Evolutionary conservation across 2,329 filamentous ascomycete species (phyloP).

Genomic region (Aspergillus viridinutans): DNA sequence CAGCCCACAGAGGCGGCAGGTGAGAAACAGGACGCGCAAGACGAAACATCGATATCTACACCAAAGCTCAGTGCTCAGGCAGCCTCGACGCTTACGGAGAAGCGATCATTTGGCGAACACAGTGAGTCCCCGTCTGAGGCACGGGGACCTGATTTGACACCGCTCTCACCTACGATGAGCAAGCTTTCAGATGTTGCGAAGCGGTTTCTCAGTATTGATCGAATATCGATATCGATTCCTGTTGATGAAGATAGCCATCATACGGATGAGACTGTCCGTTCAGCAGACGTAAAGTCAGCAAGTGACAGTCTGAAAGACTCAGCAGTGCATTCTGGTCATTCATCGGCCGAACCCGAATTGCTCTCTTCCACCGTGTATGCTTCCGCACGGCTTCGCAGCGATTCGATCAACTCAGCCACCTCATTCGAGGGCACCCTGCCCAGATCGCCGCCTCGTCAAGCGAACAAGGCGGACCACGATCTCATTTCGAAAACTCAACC

Average conservation of each 20-base stretch:
- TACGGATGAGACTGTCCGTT: constrained; percentile 4
- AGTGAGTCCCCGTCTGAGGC: constrained; percentile 7
- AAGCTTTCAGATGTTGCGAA: constrained; percentile 30
- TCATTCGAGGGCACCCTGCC: constrained; percentile 8
- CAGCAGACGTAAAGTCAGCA: constrained; percentile 7
- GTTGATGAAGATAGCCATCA: constrained; percentile 9
- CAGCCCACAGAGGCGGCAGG: constrained; percentile 1
- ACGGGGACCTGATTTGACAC: constrained; percentile 13
- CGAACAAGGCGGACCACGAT: constrained; percentile 4
- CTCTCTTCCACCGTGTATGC: constrained; percentile 19
- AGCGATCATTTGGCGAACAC: constrained; percentile 4
- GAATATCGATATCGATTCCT: constrained; percentile 35
- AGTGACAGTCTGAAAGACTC: constrained; percentile 20
- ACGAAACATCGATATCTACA: constrained; percentile 22
- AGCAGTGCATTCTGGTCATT: constrained; percentile 17
- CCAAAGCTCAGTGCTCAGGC: constrained; percentile 25
- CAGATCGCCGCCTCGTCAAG: neutral
- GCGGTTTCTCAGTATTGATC: constrained; percentile 32
- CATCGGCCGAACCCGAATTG: constrained; percentile 20
- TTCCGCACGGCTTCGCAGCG: constrained; percentile 17
- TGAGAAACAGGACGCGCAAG: neutral
- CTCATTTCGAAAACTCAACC: neutral
- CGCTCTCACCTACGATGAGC: constrained; percentile 15
- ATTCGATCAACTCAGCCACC: constrained; percentile 13
- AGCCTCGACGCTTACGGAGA: constrained; percentile 11